Base-by-base conservation (phyloP, 345 rosid species). In the Aquilaria yunnanensis region DNA sequence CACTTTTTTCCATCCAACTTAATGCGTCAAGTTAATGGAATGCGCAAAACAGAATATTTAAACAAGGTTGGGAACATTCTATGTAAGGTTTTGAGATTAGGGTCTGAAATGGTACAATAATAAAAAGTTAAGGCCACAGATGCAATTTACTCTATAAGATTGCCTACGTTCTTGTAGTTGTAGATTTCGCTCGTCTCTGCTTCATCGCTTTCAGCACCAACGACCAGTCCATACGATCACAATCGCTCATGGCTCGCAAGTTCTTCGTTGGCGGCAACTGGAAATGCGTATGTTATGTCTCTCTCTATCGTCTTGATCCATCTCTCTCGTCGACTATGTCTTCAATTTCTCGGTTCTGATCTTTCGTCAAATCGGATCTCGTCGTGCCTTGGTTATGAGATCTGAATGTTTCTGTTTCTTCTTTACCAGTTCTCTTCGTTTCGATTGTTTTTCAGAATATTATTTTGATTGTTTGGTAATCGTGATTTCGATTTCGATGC, bases 251-350 rank as follows among this genome's bases (percentile, higher is more conserved):
- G 94, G 86, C 62, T 67, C 74, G 90, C 51, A 87, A 74, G 51
- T 84, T 87, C 80, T 80, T 84, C 76, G 83, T 87, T 77, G 90
- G 86, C 62, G 94, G 94, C 75, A 87, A 87, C 89, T 87, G 94
- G 94, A 87, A 87, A 87, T 84, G 90, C 71, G 88, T 84, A 79
- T 6, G 85, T 62, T 16, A 14, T 10, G 2, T 51, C 14, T 43
- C 12, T 32, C n/a, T 51, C 51, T 52, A 29, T 32, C 14, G 9
- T 49, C 41, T 1, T 12, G 37, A 63, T 63, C 12, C 31, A 32
- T 23, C 29, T 12, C 16, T 9, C 1, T 46, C 14, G 9, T 47
- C 46, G 11, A 48, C 8, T 43, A 16, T 52, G 50, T 37, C 10
- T 23, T 34, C 56, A 52, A 13, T 31, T 34, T 43, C 5, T 55